Base-by-base conservation (phyloP, 176 grass and related monocot species). In the Phyllostachys edulis region DNA sequence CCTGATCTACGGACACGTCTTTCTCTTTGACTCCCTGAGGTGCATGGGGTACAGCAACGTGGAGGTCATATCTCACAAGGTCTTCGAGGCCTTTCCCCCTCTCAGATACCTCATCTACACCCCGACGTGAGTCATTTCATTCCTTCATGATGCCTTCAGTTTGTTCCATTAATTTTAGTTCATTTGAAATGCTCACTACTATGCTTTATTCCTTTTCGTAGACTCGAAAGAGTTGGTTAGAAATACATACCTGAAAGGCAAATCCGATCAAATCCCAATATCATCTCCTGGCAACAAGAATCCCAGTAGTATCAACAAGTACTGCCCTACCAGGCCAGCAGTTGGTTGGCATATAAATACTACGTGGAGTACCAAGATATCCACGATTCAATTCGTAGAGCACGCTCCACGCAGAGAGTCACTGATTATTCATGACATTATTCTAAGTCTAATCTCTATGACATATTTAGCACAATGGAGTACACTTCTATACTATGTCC, bases 41-140 rank as follows among this genome's bases (percentile, higher is more conserved):
- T 93, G 90, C 83, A 88, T 98, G 93, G 96, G 93, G 40, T 92
- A 98, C 77, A 90, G 91, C 87, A 98, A 98, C 85, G 96, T 98
- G 52, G 96, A 98, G 89, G 77, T 98, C 67, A 49, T 98, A 23
- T 83, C 91, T 3, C 81, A 91, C 82, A 65, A n/a, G 82, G 5
- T 73, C 1, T 95, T 95, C 46, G 63, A 80, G 63, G 82, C 80
- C 27, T 67, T 85, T 10, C 91, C 96, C 4, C 4, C 69, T 0
- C 85, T 98, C 79, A 87, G 81, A 87, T 98, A 98, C 91, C 67
- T 98, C 85, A 71, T 98, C 85, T 95, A 98, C 84, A 92, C 93
- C 26, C 93, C 96, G 0, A 88, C 93, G 96, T 95, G 84, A 85
- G 87, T 77, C 15, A 2, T 16, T 42, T 16, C 18, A 21, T 3